Conservation (phyloP, 176 grass and related monocot species). For the Oryza meyeriana region DNA sequence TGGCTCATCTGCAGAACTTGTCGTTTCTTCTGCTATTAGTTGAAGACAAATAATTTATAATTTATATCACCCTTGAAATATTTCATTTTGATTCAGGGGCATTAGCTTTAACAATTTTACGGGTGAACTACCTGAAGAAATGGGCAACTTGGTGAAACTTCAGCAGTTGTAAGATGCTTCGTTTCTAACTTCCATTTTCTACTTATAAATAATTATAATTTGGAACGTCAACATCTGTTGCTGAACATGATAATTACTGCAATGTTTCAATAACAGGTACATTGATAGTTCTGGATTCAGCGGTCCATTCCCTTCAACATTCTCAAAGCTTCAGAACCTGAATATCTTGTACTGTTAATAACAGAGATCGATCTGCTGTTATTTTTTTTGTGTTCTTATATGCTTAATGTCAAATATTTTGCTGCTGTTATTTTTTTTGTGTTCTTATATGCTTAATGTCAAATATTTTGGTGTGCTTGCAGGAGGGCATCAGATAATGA, state of each 20-base stretch:
- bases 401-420: not conserved
- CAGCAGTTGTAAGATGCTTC: slow-evolving; percentile 8
- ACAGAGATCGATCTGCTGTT: not conserved
- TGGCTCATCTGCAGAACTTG: not conserved
- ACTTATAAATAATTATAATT: not conserved
- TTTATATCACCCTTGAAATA: not conserved
- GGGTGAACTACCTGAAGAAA: slow-evolving; percentile 40
- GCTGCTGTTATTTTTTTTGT: not conserved
- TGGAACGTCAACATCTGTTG: not conserved
- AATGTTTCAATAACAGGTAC: slow-evolving; percentile 52
- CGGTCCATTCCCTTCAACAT: slow-evolving; percentile 49
- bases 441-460: slow-evolving; percentile 1
- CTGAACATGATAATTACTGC: not conserved
- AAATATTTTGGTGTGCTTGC: not conserved
- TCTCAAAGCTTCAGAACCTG: slow-evolving; percentile 58
- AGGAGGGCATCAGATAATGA: slow-evolving; percentile 44
- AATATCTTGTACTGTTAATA: slow-evolving; percentile 35
- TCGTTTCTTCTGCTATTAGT: not conserved
- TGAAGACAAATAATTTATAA: not conserved
- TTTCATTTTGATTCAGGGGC: slow-evolving; percentile 16
- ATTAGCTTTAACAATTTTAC: slow-evolving; percentile 48
- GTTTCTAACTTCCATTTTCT: not conserved
- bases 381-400: not conserved
- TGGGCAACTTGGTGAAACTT: slow-evolving; percentile 52
- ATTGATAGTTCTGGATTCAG: slow-evolving; percentile 57